Conservation (phyloP, 768 basidiomycete species). For the Lactarius trivialis region DNA sequence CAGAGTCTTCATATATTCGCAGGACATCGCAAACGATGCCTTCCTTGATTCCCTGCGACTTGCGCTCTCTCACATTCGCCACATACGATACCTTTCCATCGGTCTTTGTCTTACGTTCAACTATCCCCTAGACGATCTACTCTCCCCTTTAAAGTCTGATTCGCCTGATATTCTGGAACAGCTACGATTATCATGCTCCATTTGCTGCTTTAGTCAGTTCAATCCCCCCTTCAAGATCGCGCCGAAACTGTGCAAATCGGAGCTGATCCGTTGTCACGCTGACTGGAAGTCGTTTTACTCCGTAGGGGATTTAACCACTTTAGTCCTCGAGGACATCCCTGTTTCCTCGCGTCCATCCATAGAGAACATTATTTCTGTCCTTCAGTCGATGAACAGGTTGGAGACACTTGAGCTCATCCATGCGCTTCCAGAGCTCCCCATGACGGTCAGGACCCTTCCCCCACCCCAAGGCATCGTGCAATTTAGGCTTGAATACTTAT, state of each 20-base stretch:
- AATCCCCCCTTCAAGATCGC: constrained; percentile 6
- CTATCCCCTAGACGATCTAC: not conserved
- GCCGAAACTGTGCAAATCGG: constrained; percentile 2
- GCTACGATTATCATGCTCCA: not conserved
- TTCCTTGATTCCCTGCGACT: constrained; percentile 8
- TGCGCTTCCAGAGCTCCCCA: constrained; percentile 9
- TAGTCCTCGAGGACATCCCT: constrained; percentile 3
- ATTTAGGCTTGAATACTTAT: constrained; percentile 1
- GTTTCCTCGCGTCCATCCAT: not conserved
- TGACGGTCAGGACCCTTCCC: not conserved
- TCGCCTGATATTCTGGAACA: constrained; percentile 10
- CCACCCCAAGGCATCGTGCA: not conserved
- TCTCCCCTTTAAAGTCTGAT: not conserved
- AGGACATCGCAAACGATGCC: not conserved
- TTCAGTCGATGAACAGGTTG: constrained; percentile 9
- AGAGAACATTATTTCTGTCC: constrained; percentile 1
- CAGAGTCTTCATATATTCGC: not conserved
- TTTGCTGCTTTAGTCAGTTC: not conserved
- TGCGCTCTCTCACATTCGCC: constrained; percentile 15
- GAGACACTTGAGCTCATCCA: constrained; percentile 2
- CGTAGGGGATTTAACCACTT: constrained; percentile 9
- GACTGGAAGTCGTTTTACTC: constrained; percentile 9
- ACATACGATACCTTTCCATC: constrained; percentile 17
- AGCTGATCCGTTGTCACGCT: constrained; percentile 4
- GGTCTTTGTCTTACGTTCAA: not conserved